A percentile compares a stretch with the other conserved stretches of the same genome.
These are phyloP conservation scores for Fusarium denticulatum DNA, from an alignment of 2,329 filamentous ascomycete species.

Conservation along the genomic window DNA sequence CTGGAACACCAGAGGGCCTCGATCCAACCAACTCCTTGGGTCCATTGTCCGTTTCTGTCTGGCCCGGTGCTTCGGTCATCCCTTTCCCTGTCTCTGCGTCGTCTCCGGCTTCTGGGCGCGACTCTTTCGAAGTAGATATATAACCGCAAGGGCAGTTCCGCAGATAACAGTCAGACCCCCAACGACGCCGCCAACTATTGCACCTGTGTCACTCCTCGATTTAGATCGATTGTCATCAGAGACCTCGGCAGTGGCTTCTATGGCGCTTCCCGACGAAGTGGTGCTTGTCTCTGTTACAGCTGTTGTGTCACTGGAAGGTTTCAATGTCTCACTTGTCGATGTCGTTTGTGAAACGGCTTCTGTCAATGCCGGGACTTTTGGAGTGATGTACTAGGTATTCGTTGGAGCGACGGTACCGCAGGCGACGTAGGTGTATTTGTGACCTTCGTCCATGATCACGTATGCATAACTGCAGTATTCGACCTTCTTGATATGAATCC, in stretches of 20 bases:
- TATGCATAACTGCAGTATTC: conserved; percentile 49
- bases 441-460: conserved; percentile 45
- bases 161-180: conserved; percentile 47
- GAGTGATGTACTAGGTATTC: conserved; percentile 38
- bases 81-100: background rate
- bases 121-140: background rate
- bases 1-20: background rate
- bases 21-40: background rate
- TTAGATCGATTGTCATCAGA: background rate
- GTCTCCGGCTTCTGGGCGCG: background rate
- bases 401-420: conserved; percentile 44
- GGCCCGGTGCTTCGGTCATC: accelerated
- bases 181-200: conserved; percentile 49
- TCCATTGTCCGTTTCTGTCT: background rate
- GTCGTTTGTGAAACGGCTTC: conserved; percentile 8
- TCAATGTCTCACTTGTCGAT: background rate
- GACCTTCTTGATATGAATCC: background rate
- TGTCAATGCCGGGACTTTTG: conserved; percentile 10
- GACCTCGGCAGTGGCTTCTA: background rate
- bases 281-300: background rate
- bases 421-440: conserved; percentile 50
- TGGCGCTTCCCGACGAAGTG: background rate
- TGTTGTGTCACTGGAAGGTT: background rate
- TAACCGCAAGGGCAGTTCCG: background rate
- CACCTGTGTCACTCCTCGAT: conserved; percentile 39